Evolutionary conservation across 805 yeast species (phyloP), one percentile per base, ranked within the genome.

Genomic region (Hermanozyma aechmeae): DNA sequence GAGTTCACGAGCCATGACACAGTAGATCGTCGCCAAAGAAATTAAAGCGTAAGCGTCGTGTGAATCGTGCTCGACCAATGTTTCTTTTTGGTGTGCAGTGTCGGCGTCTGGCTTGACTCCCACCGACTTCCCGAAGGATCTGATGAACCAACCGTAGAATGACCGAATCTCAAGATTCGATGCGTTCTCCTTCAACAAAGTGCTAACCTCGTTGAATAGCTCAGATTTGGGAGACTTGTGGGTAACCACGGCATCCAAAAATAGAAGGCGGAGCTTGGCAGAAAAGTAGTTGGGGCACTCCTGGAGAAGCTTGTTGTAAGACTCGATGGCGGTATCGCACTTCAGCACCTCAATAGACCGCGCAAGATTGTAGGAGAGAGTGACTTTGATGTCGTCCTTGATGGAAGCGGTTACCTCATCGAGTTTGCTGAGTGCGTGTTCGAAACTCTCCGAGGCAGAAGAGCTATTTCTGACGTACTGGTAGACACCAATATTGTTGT

Each of bases 31-130:
- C 7, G 94, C 98, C 46, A 92, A 63, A 1, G 96, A 86, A 13
- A 86, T 73, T 38, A 92, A 67, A 0, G 98, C 92, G 54, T 87
- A 89, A 23, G 76, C 57, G 56, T 92, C 98, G 53, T 86, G 96
- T 1, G 86, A 79, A 49, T 86, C 85, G 48, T 71, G 74, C 34
- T 79, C 76, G 19, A 78, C 79, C 40, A 92, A 66, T 0, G 98
- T 85, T 26, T 79, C 82, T 52, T 84, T 84, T 49, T 84, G 87
- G 48, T 82, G 94, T 10, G 69, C 61, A 37, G 83, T 77, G 52
- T 85, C 96, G 20, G 71, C 50, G 38, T 72, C 79, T 6, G 67
- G 58, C 35, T 65, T 53, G 29, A 62, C 47, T 16, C 71, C 69
- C 17, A 61, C 37, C 38, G 65, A 70, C 40, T 66, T 66, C 17